phyloP scores from a whole-genome alignment of 805 yeast species.

The Saccharomycopsis amapae region DNA sequence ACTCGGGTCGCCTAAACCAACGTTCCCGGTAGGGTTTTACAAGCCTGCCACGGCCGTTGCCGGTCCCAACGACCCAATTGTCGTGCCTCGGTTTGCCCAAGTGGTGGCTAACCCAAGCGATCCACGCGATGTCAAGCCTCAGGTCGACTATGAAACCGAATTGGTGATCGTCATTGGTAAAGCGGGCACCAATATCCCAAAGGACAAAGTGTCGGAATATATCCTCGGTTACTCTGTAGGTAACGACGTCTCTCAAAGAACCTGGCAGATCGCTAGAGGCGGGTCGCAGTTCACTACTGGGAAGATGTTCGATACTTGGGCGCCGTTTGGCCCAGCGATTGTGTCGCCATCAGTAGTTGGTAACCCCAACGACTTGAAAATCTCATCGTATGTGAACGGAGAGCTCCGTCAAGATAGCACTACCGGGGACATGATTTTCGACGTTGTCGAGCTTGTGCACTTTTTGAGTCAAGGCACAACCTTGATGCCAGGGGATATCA shows the following conservation, averaged over 20 bases:
- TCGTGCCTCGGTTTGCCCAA: constrained; percentile 36
- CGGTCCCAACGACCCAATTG: constrained; percentile 37
- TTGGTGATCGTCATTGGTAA: constrained; percentile 48
- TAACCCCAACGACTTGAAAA: constrained; percentile 32
- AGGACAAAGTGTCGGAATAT: constrained; percentile 37
- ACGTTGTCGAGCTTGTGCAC: constrained; percentile 36
- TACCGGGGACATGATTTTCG: constrained; percentile 44
- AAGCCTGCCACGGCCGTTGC: constrained; percentile 42
- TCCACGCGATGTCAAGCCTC: constrained; percentile 20
- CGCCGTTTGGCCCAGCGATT: constrained; percentile 51
- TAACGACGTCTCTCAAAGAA: constrained; percentile 49
- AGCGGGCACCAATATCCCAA: constrained; percentile 36
- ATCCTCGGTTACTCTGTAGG: constrained; percentile 49
- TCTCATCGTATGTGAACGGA: constrained; percentile 41
- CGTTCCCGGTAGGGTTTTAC: constrained; percentile 43
- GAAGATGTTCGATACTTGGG: constrained; percentile 49
- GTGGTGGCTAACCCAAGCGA: constrained; percentile 13
- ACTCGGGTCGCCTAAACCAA: constrained; percentile 36
- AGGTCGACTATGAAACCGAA: constrained; percentile 50
- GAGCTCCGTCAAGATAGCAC: constrained; percentile 38
- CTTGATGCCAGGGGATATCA: constrained; percentile 44
- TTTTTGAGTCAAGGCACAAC: constrained; percentile 47
- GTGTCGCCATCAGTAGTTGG: constrained; percentile 32
- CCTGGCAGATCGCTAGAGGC: constrained; percentile 48
- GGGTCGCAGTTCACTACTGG: constrained; percentile 48